Base-by-base conservation (phyloP, 1,139 yeast genomes). In the Yamadazyma oceani region DNA sequence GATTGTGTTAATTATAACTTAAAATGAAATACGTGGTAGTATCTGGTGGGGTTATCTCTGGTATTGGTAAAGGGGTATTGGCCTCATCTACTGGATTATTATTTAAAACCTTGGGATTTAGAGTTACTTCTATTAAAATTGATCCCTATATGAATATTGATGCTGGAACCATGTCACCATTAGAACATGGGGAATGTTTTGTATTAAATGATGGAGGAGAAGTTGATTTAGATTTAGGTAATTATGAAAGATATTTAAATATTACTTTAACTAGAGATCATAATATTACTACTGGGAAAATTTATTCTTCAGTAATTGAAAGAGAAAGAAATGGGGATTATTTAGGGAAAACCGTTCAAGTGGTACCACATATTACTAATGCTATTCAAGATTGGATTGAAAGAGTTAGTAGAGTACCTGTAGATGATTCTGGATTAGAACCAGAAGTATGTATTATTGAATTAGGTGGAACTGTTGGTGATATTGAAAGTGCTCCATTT, bases 321-420 rank as follows among this genome's bases (percentile, higher is more conserved):
- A 83, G 78, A 57, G 99, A 92, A 70, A 82, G 99, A 69, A 87
- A 80, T 48, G 99, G 99, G 55, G 98, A 92, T 63, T 92, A 92
- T 58, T 75, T 92, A 57, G 99, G 99, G 54, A 94, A 94, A 63
- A 92, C 99, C n/a, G 99, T 92, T 38, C 98, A 94, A 69, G 96
- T 92, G 49, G 99, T 92, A 49, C 99, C 99, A 33, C 99, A 92
- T 62, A 77, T 92, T 53, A 92, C 99, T 46, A 87, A 85, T 55
- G 97, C 96, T 25, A 92, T 92, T 58, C 99, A 92, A 71, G 97
- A 90, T 49, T 94, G 99, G 99, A 85, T 92, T 53, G 97, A 92
- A 71, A 75, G 87, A 44, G 97, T 94, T 36, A 80, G 97, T 38
- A 79, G 73, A 51, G 76, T 90, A 44, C 97, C 98, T 17, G 98